Base-by-base conservation (phyloP, 1,284 basidiomycete species). In the Rugiboletus extremiorientalis region DNA sequence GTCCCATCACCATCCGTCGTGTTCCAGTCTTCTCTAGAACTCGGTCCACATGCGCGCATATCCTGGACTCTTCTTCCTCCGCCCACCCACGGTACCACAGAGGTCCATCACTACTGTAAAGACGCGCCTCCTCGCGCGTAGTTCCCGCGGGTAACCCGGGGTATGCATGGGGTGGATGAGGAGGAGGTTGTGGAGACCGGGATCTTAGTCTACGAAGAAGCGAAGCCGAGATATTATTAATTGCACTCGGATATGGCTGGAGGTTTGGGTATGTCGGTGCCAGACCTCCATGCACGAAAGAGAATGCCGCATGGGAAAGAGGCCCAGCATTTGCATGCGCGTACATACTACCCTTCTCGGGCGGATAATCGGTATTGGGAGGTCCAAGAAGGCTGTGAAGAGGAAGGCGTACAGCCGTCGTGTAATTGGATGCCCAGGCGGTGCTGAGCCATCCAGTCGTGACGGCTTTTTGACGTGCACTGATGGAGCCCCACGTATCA, bases 51-150 rank as follows among this genome's bases (percentile, higher is more conserved):
- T 83, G 81, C 2, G 66, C 70, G 70, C 94, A 98, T 1, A 89
- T 86, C 50, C 77, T 77, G 45, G 81, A 79, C 54, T 92, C 91
- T 23, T 79, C 76, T 12, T 89, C 86, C 34, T 86, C 76, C 16
- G 92, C 92, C 89, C 91, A 94, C 1, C 93, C 93, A 28, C 94
- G 83, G 72, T 94, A 95, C 94, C 94, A 97, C 50, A 93, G 72
- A 23, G 91, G 92, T 0, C 94, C 94, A 52, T 93, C 85, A 1
- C 79, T 72, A 18, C 78, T 82, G 67, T 95, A 96, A 45, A 97
- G 70, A 45, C 83, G 79, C 9, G 76, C 69, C 72, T 97, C 94
- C 52, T 85, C 86, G 0, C 63, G 61, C 0, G 88, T 89, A 6
- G 89, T 78, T 40, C 83, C 78, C 5, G 68, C 61, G 3, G 94